A percentile compares a stretch with the other conserved stretches of the same genome.
Evolutionary conservation across 805 yeast species (phyloP).

Genomic region (Saccharomycopsis microspora): DNA sequence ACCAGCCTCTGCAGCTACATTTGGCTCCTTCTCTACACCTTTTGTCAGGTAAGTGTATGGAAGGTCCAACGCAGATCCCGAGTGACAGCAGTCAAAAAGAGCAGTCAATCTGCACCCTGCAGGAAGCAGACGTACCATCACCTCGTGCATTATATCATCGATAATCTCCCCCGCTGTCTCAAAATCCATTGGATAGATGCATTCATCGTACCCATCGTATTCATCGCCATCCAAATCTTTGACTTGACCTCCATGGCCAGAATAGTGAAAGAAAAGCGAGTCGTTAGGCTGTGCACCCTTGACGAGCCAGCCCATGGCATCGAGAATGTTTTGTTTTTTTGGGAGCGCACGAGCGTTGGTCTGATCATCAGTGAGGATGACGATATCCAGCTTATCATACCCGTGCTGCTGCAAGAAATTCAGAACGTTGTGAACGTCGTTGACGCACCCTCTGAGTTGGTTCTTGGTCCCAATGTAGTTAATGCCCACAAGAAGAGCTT

Average conservation of each 20-base stretch:
- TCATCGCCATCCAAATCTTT: slow-evolving; percentile 52
- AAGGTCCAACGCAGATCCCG: slow-evolving; percentile 62
- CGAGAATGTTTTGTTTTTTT: slow-evolving; percentile 48
- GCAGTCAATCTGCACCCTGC: slow-evolving; percentile 61
- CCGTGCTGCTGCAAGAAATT: slow-evolving; percentile 23
- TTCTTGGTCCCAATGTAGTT: slow-evolving; percentile 51
- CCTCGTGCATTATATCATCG: slow-evolving; percentile 54
- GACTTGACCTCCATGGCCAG: slow-evolving; percentile 67
- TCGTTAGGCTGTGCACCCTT: slow-evolving; percentile 54
- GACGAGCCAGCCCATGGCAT: slow-evolving; percentile 71
- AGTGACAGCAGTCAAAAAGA: slow-evolving; percentile 63
- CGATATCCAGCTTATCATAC: slow-evolving; percentile 27
- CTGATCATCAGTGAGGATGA: slow-evolving; percentile 38
- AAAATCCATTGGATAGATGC: slow-evolving; percentile 54
- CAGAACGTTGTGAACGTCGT: slow-evolving; percentile 45
- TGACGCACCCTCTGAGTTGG: slow-evolving; percentile 56
- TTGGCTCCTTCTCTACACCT: slow-evolving; percentile 65
- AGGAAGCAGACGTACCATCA: slow-evolving; percentile 50
- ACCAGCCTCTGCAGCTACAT: slow-evolving; percentile 55
- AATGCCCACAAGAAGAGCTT: slow-evolving; percentile 60
- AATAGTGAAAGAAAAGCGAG: slow-evolving; percentile 58
- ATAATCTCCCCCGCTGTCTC: slow-evolving; percentile 48
- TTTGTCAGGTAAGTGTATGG: slow-evolving; percentile 63
- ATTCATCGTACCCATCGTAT: slow-evolving; percentile 51
- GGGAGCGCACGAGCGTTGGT: slow-evolving; percentile 32